These are phyloP conservation scores for Ogataea sp. DNA, from an alignment of 805 yeast species.

Conservation along the genomic window DNA sequence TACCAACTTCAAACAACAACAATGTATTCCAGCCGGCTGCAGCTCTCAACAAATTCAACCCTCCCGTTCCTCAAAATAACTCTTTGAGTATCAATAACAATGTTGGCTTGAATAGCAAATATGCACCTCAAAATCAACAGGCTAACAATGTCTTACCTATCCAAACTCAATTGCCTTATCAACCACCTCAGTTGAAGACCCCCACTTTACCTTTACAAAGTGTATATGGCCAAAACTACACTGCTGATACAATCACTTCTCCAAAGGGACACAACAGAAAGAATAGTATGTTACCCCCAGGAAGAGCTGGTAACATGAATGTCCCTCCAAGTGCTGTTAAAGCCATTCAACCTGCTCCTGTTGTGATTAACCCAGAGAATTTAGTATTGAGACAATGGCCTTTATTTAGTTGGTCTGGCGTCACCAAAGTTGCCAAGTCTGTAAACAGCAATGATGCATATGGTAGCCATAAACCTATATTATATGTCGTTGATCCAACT, in stretches of 20 bases:
- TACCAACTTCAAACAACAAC: too few species aligned
- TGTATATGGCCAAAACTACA: conserved; percentile 11
- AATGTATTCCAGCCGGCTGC: conserved; percentile 1
- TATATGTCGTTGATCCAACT: conserved; percentile 30
- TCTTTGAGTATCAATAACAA: background rate
- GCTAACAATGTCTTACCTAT: conserved; percentile 1
- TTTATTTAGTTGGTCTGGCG: conserved; percentile 56
- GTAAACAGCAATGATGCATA: conserved; percentile 34
- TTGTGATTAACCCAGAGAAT: conserved; percentile 43
- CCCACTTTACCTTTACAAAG: conserved; percentile 10
- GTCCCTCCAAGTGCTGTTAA: conserved; percentile 12
- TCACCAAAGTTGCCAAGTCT: conserved; percentile 35
- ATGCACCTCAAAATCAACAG: conserved; percentile 11
- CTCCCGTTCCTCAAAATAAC: background rate
- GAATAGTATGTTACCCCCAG: conserved; percentile 11
- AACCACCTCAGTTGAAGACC: background rate
- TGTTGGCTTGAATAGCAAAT: conserved; percentile 3
- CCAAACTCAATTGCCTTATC: background rate
- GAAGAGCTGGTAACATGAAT: conserved; percentile 3
- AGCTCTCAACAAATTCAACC: background rate
- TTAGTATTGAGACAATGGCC: conserved; percentile 64
- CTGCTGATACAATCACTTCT: conserved; percentile 9
- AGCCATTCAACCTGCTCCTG: conserved; percentile 20
- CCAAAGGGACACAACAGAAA: conserved; percentile 6
- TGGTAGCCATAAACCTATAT: conserved; percentile 20